Evolutionary conservation across 768 basidiomycete species (phyloP).

Genomic region (Agaricus sinodeliciosus): DNA sequence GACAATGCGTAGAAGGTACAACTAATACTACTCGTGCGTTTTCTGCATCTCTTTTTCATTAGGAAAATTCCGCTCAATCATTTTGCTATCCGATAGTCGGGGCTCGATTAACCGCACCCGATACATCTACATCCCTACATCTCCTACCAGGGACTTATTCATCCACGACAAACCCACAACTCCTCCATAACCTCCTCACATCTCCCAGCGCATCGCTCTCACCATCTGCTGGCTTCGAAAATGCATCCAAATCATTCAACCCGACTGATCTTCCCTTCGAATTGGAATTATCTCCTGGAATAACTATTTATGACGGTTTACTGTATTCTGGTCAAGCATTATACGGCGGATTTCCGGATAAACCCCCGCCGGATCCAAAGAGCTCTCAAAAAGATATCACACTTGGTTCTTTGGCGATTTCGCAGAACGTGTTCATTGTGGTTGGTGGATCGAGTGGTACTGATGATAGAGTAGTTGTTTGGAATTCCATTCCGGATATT

Average conservation of each 20-base stretch:
- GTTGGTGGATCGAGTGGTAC: constrained; percentile 40
- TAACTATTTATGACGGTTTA: constrained; percentile 55
- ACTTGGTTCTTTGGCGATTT: constrained; percentile 60
- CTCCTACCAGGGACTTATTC: constrained; percentile 77
- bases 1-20: constrained; percentile 79
- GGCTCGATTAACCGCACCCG: constrained; percentile 52
- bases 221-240: constrained; percentile 57
- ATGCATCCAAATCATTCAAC: constrained; percentile 15
- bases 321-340: constrained; percentile 61
- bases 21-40: constrained; percentile 62
- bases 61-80: constrained; percentile 2
- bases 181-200: constrained; percentile 63
- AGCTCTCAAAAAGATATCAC: constrained; percentile 45
- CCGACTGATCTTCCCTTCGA: constrained; percentile 60
- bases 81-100: constrained; percentile 46
- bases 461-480: constrained; percentile 59
- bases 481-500: constrained; percentile 75
- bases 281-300: constrained; percentile 58
- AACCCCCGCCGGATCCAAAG: constrained; percentile 24
- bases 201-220: constrained; percentile 54
- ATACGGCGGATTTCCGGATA: constrained; percentile 50
- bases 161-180: constrained; percentile 61
- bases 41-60: neutral
- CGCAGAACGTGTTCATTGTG: constrained; percentile 63
- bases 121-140: constrained; percentile 44